Evolutionary conservation across 1,139 yeast species (phyloP), one percentile per base, ranked within the genome.

Genomic region (Protomyces inundatus): DNA sequence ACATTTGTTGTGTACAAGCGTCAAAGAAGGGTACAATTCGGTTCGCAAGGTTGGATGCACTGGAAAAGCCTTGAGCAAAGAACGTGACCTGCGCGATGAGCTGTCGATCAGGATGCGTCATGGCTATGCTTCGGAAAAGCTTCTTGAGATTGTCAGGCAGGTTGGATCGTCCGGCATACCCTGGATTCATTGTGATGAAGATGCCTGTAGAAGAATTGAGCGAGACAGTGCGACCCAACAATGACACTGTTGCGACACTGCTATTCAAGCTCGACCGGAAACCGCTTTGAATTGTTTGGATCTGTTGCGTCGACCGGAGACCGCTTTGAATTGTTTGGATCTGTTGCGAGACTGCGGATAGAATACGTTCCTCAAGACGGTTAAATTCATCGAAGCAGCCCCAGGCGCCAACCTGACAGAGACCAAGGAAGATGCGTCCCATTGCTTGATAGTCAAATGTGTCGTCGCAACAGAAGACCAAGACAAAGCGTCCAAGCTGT

Each of bases 311-410:
- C n/a, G n/a, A n/a, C n/a, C 71, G 68, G 54, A 86, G 72, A 0
- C 86, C 85, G 5, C 74, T 69, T 70, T 90, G 95, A 52, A 90
- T 88, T 16, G 77, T 78, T 70, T 88, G 96, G 50, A 93, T 81
- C 70, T 87, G 91, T 0, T 95, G 84, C 0, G 97, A 87, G 0
- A 90, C 87, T 0, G 97, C 93, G 75, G 97, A 89, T 60, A 93
- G 76, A 65, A 86, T 86, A 14, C 80, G 80, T 66, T 82, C 84
- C 58, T 86, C 86, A 56, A 93, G 79, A 68, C 98, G 80, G 72
- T 93, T 93, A 71, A 93, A 91, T 73, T 93, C 98, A 74, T 93
- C 98, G 75, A 93, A 93, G 73, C 98, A 91, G 3, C 93, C 96
- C 97, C 97, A 91, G 0, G 90, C 87, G 0, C 97, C 97, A 4